Evolutionary conservation across 2,329 filamentous ascomycete genomes (phyloP).

Genomic region (Dendrostoma leiphaemia): DNA sequence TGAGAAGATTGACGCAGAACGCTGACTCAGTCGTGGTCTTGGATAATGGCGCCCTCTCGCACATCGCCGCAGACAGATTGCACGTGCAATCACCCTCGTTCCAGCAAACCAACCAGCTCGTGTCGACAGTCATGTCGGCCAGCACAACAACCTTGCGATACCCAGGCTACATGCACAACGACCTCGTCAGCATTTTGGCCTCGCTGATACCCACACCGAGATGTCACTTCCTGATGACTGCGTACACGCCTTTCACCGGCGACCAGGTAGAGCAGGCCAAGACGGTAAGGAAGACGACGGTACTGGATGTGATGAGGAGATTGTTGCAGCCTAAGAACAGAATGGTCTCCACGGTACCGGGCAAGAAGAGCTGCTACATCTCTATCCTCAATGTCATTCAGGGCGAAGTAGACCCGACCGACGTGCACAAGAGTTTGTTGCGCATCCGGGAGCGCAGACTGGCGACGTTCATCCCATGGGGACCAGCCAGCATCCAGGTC

Average conservation of each 20-base stretch:
- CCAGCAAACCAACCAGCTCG: constrained; percentile 95
- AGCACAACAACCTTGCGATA: constrained; percentile 96
- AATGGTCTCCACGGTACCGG: constrained; percentile 95
- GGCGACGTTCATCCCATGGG: constrained; percentile 98
- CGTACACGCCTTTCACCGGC: constrained; percentile 96
- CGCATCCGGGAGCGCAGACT: constrained; percentile 92
- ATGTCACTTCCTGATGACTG: constrained; percentile 97
- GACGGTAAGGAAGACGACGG: constrained; percentile 96
- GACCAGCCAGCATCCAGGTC: constrained; percentile 95
- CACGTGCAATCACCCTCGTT: constrained; percentile 96
- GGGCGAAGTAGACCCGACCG: constrained; percentile 95
- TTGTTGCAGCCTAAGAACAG: constrained; percentile 97
- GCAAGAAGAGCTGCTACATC: constrained; percentile 98
- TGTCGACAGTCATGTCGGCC: constrained; percentile 97
- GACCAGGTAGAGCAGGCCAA: constrained; percentile 96
- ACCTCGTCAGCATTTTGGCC: constrained; percentile 93
- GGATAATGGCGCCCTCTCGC: constrained; percentile 89
- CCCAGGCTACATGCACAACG: constrained; percentile 99
- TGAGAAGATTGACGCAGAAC: constrained; percentile 90
- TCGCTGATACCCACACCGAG: constrained; percentile 94
- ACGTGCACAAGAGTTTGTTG: constrained; percentile 96
- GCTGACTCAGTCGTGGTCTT: constrained; percentile 97
- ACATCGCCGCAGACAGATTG: constrained; percentile 90
- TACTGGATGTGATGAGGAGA: constrained; percentile 94
- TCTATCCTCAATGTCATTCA: constrained; percentile 99